Percentiles rank a stretch among this genome's conserved stretches.
phyloP scores from a whole-genome alignment of 305 asterid species.

The Nicotiana rustica region DNA sequence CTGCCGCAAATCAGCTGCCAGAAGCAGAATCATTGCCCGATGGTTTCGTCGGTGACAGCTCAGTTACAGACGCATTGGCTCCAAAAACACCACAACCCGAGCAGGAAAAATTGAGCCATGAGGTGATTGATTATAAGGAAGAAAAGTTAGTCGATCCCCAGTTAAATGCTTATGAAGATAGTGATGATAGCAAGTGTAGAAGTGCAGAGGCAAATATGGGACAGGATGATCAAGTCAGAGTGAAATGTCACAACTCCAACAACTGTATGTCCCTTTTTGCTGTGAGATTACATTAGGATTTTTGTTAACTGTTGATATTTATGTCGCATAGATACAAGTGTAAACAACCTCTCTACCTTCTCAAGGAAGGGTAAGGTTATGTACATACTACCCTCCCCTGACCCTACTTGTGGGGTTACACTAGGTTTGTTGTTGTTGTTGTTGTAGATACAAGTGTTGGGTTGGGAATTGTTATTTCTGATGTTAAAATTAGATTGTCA shows the following conservation, averaged over 20 bases:
- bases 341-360: too few species aligned
- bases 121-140: slow-evolving; percentile 70
- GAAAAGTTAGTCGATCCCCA: slow-evolving; percentile 64
- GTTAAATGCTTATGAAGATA: slow-evolving; percentile 36
- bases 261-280: slow-evolving; percentile 39
- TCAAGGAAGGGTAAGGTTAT: too few species aligned
- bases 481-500: background rate
- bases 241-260: slow-evolving; percentile 29
- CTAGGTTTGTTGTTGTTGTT: too few species aligned
- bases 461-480: background rate
- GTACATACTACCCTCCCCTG: too few species aligned
- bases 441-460: background rate
- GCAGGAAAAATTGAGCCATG: slow-evolving; percentile 38
- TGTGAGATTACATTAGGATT: background rate
- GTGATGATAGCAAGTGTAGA: slow-evolving; percentile 18
- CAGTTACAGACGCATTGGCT: slow-evolving; percentile 47
- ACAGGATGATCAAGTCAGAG: slow-evolving; percentile 24
- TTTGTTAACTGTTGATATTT: background rate
- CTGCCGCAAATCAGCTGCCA: slow-evolving; percentile 78
- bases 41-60: slow-evolving; percentile 80
- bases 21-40: slow-evolving; percentile 92
- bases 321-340: background rate
- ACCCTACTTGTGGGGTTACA: too few species aligned
- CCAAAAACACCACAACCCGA: slow-evolving; percentile 39
- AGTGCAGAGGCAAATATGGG: slow-evolving; percentile 40